Base-by-base conservation (phyloP, 805 yeast genomes). In the Candida oleophila region DNA sequence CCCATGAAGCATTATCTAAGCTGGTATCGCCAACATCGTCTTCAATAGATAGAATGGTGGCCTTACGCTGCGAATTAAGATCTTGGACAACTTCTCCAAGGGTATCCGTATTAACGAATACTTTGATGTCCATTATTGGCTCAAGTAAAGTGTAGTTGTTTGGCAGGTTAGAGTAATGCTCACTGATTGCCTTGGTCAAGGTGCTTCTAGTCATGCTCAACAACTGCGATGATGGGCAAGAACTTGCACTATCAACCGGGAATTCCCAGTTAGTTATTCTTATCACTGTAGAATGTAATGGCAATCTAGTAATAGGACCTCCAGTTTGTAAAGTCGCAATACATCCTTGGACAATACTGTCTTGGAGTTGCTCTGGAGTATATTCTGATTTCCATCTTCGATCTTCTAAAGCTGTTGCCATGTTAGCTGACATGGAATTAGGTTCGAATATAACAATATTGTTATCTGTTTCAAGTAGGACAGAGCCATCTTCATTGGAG, bases 61-160 rank as follows among this genome's bases (percentile, higher is more conserved):
- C 97, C 39, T 84, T 82, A 50, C 98, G 77, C 12, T 84, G 77
- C 25, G 88, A 82, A 38, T 89, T 83, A 44, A 94, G 67, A 60
- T 94, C 99, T 55, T 89, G 95, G 35, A 89, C 77, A 1, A 94
- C 94, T 32, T 74, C 75, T 18, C 98, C 98, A 53, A 92, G 65
- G 48, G 85, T 87, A 46, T 79, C 85, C 25, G 89, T 85, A 45
- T 76, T 76, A 2, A 84, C 85, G 43, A 74, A 78, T 1, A 94
- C 82, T 5, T 73, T 73, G 3, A 90, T 83, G 32, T 77, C 73
- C 97, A 94, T 92, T 22, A 87, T 74, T 0, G 99, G 99, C 65
- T 94, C 98, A 63, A 92, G 70, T 1, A 91, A 63, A 1, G 83
- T 76, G 59, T 78, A 81, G 1, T 63, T 53, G 0, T 50, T 47